These are phyloP conservation scores for Paracorniculantispora psalliotae DNA, from an alignment of 2,329 filamentous ascomycete species.

Conservation along the genomic window DNA sequence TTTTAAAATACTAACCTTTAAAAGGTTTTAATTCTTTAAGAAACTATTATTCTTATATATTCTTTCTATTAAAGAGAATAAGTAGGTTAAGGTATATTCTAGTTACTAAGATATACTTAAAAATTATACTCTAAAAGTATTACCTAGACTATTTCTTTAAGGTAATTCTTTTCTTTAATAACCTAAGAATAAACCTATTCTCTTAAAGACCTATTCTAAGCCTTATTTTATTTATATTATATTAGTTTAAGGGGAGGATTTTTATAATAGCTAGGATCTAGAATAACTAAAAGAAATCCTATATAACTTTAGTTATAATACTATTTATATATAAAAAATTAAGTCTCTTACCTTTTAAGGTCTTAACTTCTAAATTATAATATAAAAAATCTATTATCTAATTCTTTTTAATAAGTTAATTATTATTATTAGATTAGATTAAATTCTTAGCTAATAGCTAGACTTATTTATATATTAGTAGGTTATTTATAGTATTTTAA, in stretches of 20 bases:
- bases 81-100: not conserved
- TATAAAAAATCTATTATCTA: too few species aligned
- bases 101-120: not conserved
- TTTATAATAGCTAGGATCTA: not conserved
- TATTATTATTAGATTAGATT: too few species aligned
- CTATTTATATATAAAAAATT: too few species aligned
- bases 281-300: not conserved
- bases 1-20: not conserved
- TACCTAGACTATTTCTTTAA: not conserved
- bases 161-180: not conserved
- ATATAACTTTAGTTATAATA: not conserved
- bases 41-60: conserved; percentile 9
- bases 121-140: conserved; percentile 10
- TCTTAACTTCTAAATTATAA: too few species aligned
- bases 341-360: too few species aligned
- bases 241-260: not conserved
- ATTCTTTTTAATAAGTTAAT: too few species aligned
- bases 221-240: conserved; percentile 10
- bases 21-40: not conserved
- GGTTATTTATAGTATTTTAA: too few species aligned
- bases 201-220: not conserved
- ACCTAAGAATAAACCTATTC: not conserved
- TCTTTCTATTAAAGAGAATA: conserved; percentile 2
- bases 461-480: too few species aligned
- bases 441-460: too few species aligned